Evolutionary conservation across 1,284 basidiomycete species (phyloP), one percentile per base, ranked within the genome.

Genomic region (Ceraceosorus guamensis): DNA sequence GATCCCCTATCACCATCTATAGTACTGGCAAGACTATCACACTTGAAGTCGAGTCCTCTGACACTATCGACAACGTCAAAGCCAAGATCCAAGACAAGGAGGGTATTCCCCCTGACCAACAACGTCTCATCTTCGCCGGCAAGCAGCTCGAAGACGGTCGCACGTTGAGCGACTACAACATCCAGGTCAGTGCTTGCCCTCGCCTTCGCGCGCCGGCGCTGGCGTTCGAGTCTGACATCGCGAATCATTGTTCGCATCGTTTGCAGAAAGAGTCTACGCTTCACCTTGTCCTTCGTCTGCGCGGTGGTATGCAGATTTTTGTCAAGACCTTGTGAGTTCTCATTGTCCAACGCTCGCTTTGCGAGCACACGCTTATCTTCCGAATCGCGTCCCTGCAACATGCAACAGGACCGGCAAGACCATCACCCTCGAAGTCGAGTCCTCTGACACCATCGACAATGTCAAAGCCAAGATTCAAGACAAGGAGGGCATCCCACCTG

Each of bases 181-280:
- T 79, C 73, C 92, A 97, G 77, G 50, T 52, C 13, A 13, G 41
- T 43, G 41, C 13, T 43, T 16, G 13, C 16, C 1, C 2, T 43
- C 24, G 24, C 24, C 24, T 24, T 24, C 24, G 24, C 1, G 13
- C 41, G 16, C 3, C 41, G 13, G 13, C 16, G 16, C 13, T 43
- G 13, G 13, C 16, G 16, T 2, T 43, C 13, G 2, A 3, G 41
- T 13, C 41, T 43, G 13, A 43, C 16, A 43, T 16, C 16, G 41
- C 13, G 13, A 13, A 16, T 43, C 41, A 13, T 13, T 72, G 2
- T 57, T 57, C 24, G 66, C 68, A 55, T 70, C 70, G 87, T 83
- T 95, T 96, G 75, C 92, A 98, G 83, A 97, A 97, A 83, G 93
- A 97, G 82, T 92, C 89, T 41, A 98, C 93, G 57, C 87, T 98